These are phyloP conservation scores for Sporothrix euskadiensis DNA, from an alignment of 2,329 filamentous ascomycete species.

Conservation along the genomic window DNA sequence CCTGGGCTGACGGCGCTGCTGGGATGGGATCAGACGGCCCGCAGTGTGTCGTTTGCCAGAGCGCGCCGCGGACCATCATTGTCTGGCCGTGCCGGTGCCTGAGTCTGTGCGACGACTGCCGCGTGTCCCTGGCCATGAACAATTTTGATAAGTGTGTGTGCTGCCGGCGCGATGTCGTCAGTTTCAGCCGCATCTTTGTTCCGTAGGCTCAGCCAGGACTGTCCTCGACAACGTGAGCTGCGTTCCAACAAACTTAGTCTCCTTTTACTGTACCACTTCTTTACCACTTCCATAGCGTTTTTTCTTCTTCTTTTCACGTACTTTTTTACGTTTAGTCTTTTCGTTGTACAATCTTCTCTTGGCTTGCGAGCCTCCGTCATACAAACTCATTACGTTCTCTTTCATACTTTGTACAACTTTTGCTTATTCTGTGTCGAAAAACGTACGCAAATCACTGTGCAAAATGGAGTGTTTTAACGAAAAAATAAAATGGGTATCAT, in stretches of 20 bases:
- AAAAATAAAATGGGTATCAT: constrained; percentile 22
- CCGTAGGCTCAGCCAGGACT: constrained; percentile 51
- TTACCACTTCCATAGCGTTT: constrained; percentile 6
- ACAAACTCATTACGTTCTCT: neutral
- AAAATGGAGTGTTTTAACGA: neutral
- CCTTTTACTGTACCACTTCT: neutral
- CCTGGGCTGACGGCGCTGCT: constrained; percentile 70
- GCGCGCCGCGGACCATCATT: constrained; percentile 80
- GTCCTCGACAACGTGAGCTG: neutral
- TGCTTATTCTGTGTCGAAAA: too few species aligned
- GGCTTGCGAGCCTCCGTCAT: neutral
- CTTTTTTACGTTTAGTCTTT: neutral
- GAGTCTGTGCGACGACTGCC: constrained; percentile 90
- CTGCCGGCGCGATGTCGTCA: constrained; percentile 82
- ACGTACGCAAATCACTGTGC: neutral
- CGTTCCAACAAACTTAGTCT: neutral
- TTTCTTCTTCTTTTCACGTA: neutral
- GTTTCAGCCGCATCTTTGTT: constrained; percentile 89
- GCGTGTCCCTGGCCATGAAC: constrained; percentile 91
- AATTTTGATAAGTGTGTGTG: constrained; percentile 97
- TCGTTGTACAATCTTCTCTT: neutral
- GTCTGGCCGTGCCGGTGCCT: constrained; percentile 97
- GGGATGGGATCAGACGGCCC: constrained; percentile 72
- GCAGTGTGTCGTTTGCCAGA: constrained; percentile 91
- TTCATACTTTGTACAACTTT: neutral